Conservation (phyloP, 2,329 filamentous ascomycete genomes). For the Hortaea werneckii region DNA sequence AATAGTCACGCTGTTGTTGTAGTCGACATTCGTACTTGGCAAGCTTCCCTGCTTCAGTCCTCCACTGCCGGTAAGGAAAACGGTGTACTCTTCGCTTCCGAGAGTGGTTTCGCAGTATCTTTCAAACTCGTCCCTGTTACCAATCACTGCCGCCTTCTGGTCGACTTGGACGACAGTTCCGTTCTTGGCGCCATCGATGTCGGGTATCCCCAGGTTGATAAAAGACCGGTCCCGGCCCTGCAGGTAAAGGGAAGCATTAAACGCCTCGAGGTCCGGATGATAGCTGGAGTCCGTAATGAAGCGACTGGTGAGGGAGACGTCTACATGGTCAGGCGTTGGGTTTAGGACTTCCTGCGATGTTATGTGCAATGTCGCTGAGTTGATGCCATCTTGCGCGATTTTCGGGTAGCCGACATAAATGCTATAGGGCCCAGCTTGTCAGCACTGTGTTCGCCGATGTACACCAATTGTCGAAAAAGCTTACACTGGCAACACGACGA, state of each 20-base stretch:
- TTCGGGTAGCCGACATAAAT: slow-evolving; percentile 50
- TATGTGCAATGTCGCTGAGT: slow-evolving; percentile 42
- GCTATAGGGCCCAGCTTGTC: slow-evolving; percentile 20
- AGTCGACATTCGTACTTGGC: slow-evolving; percentile 41
- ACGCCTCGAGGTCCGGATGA: slow-evolving; percentile 45
- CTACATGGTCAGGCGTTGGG: slow-evolving; percentile 33
- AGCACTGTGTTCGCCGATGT: no score
- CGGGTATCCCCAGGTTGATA: slow-evolving; percentile 36
- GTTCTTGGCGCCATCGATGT: slow-evolving; percentile 30
- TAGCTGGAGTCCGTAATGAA: slow-evolving; percentile 30
- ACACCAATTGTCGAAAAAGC: slow-evolving; percentile 20
- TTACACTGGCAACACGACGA: slow-evolving; percentile 52
- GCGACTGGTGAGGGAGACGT: background rate
- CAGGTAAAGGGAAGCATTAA: slow-evolving; percentile 43
- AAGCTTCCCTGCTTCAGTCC: slow-evolving; percentile 41
- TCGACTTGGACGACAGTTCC: slow-evolving; percentile 33
- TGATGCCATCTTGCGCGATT: slow-evolving; percentile 46
- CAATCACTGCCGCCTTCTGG: slow-evolving; percentile 34
- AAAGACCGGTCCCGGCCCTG: slow-evolving; percentile 31
- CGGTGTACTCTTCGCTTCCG: slow-evolving; percentile 37
- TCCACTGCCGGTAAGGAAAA: slow-evolving; percentile 44
- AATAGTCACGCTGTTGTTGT: slow-evolving; percentile 48
- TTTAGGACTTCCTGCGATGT: slow-evolving; percentile 41
- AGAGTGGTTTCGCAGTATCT: slow-evolving; percentile 42
- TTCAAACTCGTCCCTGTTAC: slow-evolving; percentile 36